phyloP scores from a whole-genome alignment of 345 rosid species.

The Linum trigynum region DNA sequence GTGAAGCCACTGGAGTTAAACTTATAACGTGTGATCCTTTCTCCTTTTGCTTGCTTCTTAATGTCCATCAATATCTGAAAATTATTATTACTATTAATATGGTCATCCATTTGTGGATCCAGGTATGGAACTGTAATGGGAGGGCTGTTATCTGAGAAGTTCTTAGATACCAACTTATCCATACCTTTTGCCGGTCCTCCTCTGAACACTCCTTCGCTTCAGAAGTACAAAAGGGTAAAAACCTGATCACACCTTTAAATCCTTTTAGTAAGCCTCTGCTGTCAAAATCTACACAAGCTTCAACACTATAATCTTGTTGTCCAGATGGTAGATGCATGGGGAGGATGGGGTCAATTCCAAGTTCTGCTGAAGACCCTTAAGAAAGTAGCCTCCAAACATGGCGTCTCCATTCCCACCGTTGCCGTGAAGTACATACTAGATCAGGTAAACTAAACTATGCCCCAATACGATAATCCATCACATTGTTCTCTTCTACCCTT shows the following conservation, averaged over 20 bases:
- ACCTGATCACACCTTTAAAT: neutral
- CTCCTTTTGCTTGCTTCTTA: slow-evolving; percentile 13
- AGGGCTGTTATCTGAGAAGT: slow-evolving; percentile 87
- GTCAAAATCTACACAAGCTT: neutral
- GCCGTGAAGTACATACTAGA: slow-evolving; percentile 79
- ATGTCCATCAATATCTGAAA: neutral
- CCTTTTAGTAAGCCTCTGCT: neutral
- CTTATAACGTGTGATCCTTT: slow-evolving; percentile 66
- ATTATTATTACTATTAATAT: too few relatives aligned
- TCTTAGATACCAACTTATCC: slow-evolving; percentile 69
- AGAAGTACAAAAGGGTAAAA: slow-evolving; percentile 84
- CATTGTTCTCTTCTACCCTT: neutral
- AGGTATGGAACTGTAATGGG: slow-evolving; percentile 97
- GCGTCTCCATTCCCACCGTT: slow-evolving; percentile 76
- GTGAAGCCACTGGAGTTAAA: slow-evolving; percentile 82
- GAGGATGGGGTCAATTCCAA: slow-evolving; percentile 93
- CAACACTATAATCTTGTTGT: neutral
- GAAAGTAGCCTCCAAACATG: slow-evolving; percentile 60
- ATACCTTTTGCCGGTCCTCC: slow-evolving; percentile 85
- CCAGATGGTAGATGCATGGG: slow-evolving; percentile 98
- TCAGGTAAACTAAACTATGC: slow-evolving; percentile 38
- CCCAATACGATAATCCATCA: neutral
- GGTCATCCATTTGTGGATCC: slow-evolving; percentile 19
- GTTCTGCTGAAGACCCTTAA: slow-evolving; percentile 59
- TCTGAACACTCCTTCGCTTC: slow-evolving; percentile 80